Conservation (phyloP, 2,329 filamentous ascomycete species). For the Aureobasidium namibiae region DNA sequence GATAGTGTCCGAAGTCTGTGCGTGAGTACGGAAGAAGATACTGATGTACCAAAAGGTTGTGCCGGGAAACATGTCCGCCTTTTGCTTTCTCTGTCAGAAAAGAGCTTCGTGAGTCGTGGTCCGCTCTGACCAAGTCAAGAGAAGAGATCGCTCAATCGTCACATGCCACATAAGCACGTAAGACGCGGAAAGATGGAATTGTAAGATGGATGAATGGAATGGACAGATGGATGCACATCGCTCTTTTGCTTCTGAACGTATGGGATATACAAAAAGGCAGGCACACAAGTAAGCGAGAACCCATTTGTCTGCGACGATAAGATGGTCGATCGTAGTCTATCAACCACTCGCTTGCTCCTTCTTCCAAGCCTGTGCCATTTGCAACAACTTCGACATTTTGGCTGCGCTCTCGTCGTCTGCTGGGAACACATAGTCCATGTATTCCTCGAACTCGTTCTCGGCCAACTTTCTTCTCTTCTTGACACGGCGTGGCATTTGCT, state of each 20-base stretch:
- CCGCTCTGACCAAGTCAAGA: background rate
- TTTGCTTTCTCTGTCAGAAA: background rate
- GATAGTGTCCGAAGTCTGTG: background rate
- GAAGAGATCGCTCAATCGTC: background rate
- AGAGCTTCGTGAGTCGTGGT: background rate
- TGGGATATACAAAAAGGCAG: background rate
- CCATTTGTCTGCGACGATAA: background rate
- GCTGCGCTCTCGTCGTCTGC: constrained; percentile 83
- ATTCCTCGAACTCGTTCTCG: constrained; percentile 92
- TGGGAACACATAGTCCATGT: constrained; percentile 94
- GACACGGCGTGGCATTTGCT: constrained; percentile 85
- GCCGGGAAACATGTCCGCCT: too few relatives aligned
- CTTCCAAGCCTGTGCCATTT: constrained; percentile 86
- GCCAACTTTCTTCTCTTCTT: constrained; percentile 90
- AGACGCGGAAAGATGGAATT: background rate
- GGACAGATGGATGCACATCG: background rate
- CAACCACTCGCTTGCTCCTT: constrained; percentile 39
- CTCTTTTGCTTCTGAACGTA: background rate
- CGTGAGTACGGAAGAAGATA: background rate
- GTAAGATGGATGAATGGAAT: background rate
- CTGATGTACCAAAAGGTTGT: too few relatives aligned
- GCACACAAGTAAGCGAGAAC: background rate
- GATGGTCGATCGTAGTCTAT: background rate
- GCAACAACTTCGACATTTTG: constrained; percentile 74
- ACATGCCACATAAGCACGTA: background rate